phyloP scores from a whole-genome alignment of 441 rosid species.

The Daphne laureola region DNA sequence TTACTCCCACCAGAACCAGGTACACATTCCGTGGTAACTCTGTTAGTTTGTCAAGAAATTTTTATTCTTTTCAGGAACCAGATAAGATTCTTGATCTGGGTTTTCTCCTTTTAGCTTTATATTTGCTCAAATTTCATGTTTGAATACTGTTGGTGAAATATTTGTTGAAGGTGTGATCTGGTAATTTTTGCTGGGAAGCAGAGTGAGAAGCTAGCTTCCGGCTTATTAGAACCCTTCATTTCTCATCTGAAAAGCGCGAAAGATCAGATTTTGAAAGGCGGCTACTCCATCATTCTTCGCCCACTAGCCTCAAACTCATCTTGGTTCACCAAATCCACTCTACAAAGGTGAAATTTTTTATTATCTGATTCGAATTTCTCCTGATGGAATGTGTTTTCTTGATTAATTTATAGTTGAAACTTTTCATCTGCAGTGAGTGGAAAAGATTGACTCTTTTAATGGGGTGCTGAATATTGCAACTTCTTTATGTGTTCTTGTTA shows the following conservation, averaged over 20 bases:
- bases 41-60: not conserved
- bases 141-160: not conserved
- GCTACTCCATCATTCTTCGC: slow-evolving; percentile 71
- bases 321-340: slow-evolving; percentile 91
- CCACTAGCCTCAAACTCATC: slow-evolving; percentile 32
- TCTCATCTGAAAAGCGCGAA: slow-evolving; percentile 65
- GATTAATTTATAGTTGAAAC: too few species aligned
- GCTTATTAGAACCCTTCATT: slow-evolving; percentile 73
- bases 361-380: too few species aligned
- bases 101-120: not conserved
- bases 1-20: slow-evolving; percentile 98
- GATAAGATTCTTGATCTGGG: not conserved
- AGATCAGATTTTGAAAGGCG: slow-evolving; percentile 85
- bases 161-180: slow-evolving; percentile 66
- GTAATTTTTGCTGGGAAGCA: slow-evolving; percentile 57
- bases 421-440: too few species aligned
- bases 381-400: too few species aligned
- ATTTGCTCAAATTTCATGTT: slow-evolving; percentile 9
- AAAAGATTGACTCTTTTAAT: too few species aligned
- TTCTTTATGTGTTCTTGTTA: not conserved
- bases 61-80: not conserved
- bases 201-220: slow-evolving; percentile 82
- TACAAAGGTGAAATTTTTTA: slow-evolving; percentile 47
- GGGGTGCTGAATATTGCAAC: too few species aligned
- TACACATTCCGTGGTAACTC: slow-evolving; percentile 13